Percentiles rank a stretch among this genome's conserved stretches.
phyloP scores from a whole-genome alignment of 495 filamentous ascomycete genomes.

The Xylaria acuta region DNA sequence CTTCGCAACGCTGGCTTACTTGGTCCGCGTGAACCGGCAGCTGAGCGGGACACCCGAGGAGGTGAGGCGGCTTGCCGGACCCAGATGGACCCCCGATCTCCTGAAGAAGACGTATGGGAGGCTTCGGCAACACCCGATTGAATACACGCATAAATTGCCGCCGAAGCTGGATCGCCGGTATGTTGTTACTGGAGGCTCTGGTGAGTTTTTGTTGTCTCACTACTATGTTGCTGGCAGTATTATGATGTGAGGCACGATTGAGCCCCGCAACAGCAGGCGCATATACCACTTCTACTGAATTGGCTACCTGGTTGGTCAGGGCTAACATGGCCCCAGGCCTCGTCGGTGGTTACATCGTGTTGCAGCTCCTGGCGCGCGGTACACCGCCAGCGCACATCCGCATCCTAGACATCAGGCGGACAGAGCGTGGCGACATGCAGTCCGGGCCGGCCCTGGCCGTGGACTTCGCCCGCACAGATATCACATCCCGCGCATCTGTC shows the following conservation, averaged over 20 bases:
- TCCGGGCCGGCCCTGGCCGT: slow-evolving; percentile 37
- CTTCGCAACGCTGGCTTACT: slow-evolving; percentile 44
- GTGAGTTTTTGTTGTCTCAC: slow-evolving; percentile 45
- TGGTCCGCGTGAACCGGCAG: slow-evolving; percentile 57
- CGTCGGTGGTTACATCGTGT: slow-evolving; percentile 52
- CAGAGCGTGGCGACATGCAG: slow-evolving; percentile 46
- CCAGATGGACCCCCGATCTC: slow-evolving; percentile 56
- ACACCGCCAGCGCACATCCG: slow-evolving; percentile 48
- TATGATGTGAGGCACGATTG: background rate
- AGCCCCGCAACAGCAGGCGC: background rate
- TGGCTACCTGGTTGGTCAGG: background rate
- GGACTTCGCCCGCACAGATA: slow-evolving; percentile 51
- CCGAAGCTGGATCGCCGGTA: slow-evolving; percentile 62
- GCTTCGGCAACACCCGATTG: slow-evolving; percentile 49
- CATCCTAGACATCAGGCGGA: slow-evolving; percentile 48
- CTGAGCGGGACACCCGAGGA: slow-evolving; percentile 56
- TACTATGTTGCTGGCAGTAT: background rate
- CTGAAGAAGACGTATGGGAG: slow-evolving; percentile 54
- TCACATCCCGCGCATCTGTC: slow-evolving; percentile 45
- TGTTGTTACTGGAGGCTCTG: slow-evolving; percentile 63
- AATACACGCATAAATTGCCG: slow-evolving; percentile 56
- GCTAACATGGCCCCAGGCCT: slow-evolving; percentile 42
- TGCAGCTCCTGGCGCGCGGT: slow-evolving; percentile 52
- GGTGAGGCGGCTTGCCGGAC: slow-evolving; percentile 47
- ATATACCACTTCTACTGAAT: background rate